Evolutionary conservation across 371 early-diverging fungal species (phyloP).

Genomic region (Fennellomyces sp.): DNA sequence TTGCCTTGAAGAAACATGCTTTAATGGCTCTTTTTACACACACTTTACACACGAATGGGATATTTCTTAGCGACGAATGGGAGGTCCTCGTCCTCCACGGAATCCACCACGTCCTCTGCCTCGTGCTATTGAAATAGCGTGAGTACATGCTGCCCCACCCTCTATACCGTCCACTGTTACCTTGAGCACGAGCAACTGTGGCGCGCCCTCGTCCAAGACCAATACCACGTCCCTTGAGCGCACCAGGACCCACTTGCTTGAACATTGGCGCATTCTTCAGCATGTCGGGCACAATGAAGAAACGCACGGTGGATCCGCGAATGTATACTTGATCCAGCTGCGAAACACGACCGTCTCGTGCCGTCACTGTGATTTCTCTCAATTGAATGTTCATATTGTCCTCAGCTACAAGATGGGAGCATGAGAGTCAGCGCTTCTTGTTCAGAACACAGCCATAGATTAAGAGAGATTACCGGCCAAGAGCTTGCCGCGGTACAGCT

Average conservation of each 20-base stretch:
- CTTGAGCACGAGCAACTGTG: slow-evolving; percentile 85
- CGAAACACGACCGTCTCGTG: slow-evolving; percentile 87
- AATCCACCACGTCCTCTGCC: slow-evolving; percentile 37
- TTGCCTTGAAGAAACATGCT: background rate
- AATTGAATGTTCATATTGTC: slow-evolving; percentile 99
- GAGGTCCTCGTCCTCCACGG: slow-evolving; percentile 27
- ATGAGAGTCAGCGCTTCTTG: too few species aligned
- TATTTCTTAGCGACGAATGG: slow-evolving; percentile 22
- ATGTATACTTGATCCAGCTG: slow-evolving; percentile 96
- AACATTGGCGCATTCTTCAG: slow-evolving; percentile 98
- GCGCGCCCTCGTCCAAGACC: slow-evolving; percentile 88
- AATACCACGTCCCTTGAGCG: slow-evolving; percentile 82
- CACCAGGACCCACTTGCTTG: slow-evolving; percentile 80
- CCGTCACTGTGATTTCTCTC: slow-evolving; percentile 89
- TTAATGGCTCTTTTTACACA: background rate
- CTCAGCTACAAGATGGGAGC: slow-evolving; percentile 89
- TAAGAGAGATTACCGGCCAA: slow-evolving; percentile 89
- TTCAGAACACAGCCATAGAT: too few species aligned
- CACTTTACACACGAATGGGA: background rate
- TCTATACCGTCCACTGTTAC: slow-evolving; percentile 22
- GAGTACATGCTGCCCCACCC: background rate
- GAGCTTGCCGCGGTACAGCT: slow-evolving; percentile 93
- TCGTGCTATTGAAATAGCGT: slow-evolving; percentile 17
- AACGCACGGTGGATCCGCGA: slow-evolving; percentile 95
- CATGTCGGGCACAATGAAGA: slow-evolving; percentile 98